phyloP scores from a whole-genome alignment of 2,329 filamentous ascomycete species.

The Ophiostoma sp. region DNA sequence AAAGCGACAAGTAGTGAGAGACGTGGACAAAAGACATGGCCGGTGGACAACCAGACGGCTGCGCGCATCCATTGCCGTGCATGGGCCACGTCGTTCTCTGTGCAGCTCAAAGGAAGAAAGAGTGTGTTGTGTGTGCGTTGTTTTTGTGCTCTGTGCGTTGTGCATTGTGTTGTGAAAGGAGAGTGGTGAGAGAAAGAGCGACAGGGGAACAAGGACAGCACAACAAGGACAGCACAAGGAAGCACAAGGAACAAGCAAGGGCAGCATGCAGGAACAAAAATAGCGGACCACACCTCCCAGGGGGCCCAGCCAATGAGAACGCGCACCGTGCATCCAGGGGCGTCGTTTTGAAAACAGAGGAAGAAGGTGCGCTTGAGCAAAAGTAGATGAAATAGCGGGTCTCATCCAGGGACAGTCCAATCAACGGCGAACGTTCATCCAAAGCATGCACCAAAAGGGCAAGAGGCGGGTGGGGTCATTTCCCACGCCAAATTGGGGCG shows the following conservation, averaged over 20 bases:
- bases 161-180: neutral
- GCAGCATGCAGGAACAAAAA: conserved; percentile 10
- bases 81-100: conserved; percentile 7
- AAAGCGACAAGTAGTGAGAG: neutral
- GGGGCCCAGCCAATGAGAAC: conserved; percentile 6
- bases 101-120: neutral
- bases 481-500: neutral
- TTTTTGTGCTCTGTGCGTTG: neutral
- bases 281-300: neutral
- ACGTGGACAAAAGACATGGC: too few relatives aligned
- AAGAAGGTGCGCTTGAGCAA: neutral
- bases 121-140: neutral
- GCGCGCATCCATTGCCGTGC: conserved; percentile 9
- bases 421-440: neutral
- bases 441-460: neutral
- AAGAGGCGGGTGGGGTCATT: neutral
- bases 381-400: neutral
- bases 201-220: neutral
- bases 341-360: conserved; percentile 17
- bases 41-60: neutral
- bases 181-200: neutral
- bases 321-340: neutral
- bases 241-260: too few relatives aligned
- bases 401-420: neutral
- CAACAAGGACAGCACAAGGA: too few relatives aligned